Base-by-base conservation (phyloP, 108 stramenopile genomes). In the Skeletonema menzelii region DNA sequence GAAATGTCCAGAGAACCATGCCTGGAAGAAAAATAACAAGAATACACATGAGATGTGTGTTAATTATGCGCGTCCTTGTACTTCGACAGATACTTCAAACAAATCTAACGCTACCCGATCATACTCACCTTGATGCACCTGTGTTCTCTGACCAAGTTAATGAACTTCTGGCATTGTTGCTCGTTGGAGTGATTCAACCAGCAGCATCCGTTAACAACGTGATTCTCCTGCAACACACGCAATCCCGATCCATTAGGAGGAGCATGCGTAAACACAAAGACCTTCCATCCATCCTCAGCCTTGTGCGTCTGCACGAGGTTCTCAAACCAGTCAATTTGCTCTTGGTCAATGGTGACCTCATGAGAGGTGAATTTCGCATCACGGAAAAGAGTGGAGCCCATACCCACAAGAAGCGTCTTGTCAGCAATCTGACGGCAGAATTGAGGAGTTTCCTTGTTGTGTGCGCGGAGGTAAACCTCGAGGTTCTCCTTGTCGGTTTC, bases 1-100 rank as follows among this genome's bases (percentile, higher is more conserved):
- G 81, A 97, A 98, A 75, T 98, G 97, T 20, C 97, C 97, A 11
- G 86, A 86, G 49, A 94, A 94, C 97, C 97, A 98, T 20, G 82
- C 49, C 49, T 42, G 40, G n/a, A 42, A 42, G 4, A 42, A 1
- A 40, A 40, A 40, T 40, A 15, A n/a, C 40, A 42, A 42, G 3
- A 42, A 42, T 42, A n/a, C 40, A n/a, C 15, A 42, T 42, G 15
- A 42, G 10, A 37, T 37, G 35, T 15, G 14, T 42, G 40, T 42
- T 42, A 42, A 42, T n/a, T 42, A n/a, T 42, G 15, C 15, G 15
- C 11, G 40, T 15, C 5, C 14, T n/a, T 42, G 40, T 11, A 42
- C 3, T 4, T 40, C 14, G 8, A 15, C 14, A 40, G 13, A 2
- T 2, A 40, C 13, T 15, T 42, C 40, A 11, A n/a, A 42, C 6